These are phyloP conservation scores for Clonostachys sp. DNA, from an alignment of 2,329 filamentous ascomycete species.

Conservation along the genomic window DNA sequence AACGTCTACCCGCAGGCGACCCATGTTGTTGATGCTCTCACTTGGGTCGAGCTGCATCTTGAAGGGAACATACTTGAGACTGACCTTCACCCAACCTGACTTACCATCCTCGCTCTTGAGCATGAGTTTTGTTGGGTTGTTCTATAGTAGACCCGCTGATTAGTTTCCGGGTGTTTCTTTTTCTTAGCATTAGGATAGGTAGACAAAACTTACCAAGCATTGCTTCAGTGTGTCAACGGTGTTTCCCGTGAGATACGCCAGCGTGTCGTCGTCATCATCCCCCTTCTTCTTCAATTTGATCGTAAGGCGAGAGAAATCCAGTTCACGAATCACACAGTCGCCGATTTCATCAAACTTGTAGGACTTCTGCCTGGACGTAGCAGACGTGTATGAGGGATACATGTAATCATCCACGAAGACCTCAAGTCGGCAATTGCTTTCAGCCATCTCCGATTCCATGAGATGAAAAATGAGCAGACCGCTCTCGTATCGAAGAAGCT, in stretches of 20 bases:
- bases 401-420: slow-evolving; percentile 92
- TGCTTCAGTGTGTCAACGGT: slow-evolving; percentile 86
- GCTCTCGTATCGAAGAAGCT: slow-evolving; percentile 81
- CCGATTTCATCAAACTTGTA: slow-evolving; percentile 87
- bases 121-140: slow-evolving; percentile 81
- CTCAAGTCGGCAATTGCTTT: slow-evolving; percentile 73
- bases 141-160: slow-evolving; percentile 38
- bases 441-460: slow-evolving; percentile 80
- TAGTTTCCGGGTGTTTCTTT: background rate
- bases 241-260: slow-evolving; percentile 79
- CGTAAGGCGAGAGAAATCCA: slow-evolving; percentile 94
- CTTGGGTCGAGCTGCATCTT: slow-evolving; percentile 90
- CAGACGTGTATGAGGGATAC: slow-evolving; percentile 82
- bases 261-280: slow-evolving; percentile 70
- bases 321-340: slow-evolving; percentile 91
- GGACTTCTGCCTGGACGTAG: slow-evolving; percentile 63
- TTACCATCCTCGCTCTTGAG: slow-evolving; percentile 66
- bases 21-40: slow-evolving; percentile 99
- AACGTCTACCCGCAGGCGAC: slow-evolving; percentile 88
- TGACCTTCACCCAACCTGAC: slow-evolving; percentile 78
- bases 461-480: slow-evolving; percentile 93
- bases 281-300: slow-evolving; percentile 78
- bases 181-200: background rate
- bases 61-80: slow-evolving; percentile 90
- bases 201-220: slow-evolving; percentile 60